Evolutionary conservation across 2,329 filamentous ascomycete genomes (phyloP).

Genomic region (Monosporascus sp.): DNA sequence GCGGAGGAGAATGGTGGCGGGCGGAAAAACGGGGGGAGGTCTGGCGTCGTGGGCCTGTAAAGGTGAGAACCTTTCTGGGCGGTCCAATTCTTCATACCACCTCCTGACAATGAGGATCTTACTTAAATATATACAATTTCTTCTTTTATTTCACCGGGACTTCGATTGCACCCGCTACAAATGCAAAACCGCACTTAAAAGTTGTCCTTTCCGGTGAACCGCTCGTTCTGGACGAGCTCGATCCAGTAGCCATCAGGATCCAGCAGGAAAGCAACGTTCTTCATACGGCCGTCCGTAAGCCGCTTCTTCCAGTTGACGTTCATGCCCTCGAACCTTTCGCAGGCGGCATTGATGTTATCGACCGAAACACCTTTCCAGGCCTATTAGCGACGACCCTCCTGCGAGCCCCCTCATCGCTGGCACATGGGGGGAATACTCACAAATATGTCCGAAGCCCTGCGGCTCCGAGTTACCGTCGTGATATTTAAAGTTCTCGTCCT

Average conservation of each 20-base stretch:
- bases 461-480: slow-evolving; percentile 90
- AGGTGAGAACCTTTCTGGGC: too few species aligned
- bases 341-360: slow-evolving; percentile 84
- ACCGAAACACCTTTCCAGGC: slow-evolving; percentile 64
- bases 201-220: slow-evolving; percentile 49
- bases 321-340: slow-evolving; percentile 76
- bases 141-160: too few species aligned
- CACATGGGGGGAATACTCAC: slow-evolving; percentile 43
- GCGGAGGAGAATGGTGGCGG: too few species aligned
- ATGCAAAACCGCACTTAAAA: slow-evolving; percentile 32
- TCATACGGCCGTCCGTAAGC: slow-evolving; percentile 87
- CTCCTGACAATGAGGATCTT: too few species aligned
- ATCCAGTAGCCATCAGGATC: slow-evolving; percentile 88
- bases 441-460: slow-evolving; percentile 92
- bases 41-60: too few species aligned
- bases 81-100: not conserved
- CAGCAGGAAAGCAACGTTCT: slow-evolving; percentile 85
- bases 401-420: not conserved
- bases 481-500: slow-evolving; percentile 77
- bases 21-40: too few species aligned
- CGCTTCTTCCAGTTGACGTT: slow-evolving; percentile 92
- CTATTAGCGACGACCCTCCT: not conserved
- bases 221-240: slow-evolving; percentile 74
- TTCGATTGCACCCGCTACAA: not conserved
- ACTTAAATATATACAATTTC: too few species aligned